Conservation (phyloP, 2,329 filamentous ascomycete genomes). For the Fusarium oxysporum region DNA sequence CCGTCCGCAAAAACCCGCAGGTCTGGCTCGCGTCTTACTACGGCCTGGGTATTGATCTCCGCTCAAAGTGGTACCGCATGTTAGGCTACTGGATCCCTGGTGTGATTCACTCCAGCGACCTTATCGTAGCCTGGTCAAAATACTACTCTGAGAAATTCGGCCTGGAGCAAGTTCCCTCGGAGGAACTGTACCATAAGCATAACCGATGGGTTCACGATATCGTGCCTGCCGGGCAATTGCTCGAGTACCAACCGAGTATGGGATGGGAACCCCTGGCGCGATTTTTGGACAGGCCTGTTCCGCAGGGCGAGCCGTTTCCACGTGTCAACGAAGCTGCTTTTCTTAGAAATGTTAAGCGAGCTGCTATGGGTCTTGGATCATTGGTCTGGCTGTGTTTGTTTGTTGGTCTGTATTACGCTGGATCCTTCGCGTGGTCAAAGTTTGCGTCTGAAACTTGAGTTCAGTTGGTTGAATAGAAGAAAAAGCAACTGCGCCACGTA, state of each 20-base stretch:
- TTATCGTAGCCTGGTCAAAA: slow-evolving; percentile 30
- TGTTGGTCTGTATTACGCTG: slow-evolving; percentile 8
- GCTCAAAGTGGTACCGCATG: slow-evolving; percentile 26
- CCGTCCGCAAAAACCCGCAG: slow-evolving; percentile 32
- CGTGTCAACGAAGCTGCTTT: slow-evolving; percentile 38
- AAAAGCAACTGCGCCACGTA: slow-evolving; percentile 1
- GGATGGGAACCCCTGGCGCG: slow-evolving; percentile 29
- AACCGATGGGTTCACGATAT: slow-evolving; percentile 35
- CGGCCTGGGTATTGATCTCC: slow-evolving; percentile 34
- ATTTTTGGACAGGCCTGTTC: slow-evolving; percentile 18
- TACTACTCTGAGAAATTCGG: slow-evolving; percentile 30
- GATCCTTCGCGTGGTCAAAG: background rate
- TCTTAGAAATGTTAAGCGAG: slow-evolving; percentile 31
- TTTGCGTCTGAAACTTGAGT: background rate
- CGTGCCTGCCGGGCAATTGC: slow-evolving; percentile 18
- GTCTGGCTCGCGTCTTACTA: slow-evolving; percentile 37
- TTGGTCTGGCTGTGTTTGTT: slow-evolving; percentile 30
- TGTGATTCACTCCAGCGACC: slow-evolving; percentile 35
- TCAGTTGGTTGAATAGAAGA: background rate
- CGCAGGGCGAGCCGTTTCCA: slow-evolving; percentile 19
- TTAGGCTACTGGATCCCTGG: slow-evolving; percentile 35
- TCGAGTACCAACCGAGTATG: slow-evolving; percentile 36
- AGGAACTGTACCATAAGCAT: slow-evolving; percentile 28
- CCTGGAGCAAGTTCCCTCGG: slow-evolving; percentile 17
- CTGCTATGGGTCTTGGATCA: slow-evolving; percentile 33